Evolutionary conservation across 768 basidiomycete species (phyloP), one percentile per base, ranked within the genome.

Genomic region (Aureoboletus auriporus): DNA sequence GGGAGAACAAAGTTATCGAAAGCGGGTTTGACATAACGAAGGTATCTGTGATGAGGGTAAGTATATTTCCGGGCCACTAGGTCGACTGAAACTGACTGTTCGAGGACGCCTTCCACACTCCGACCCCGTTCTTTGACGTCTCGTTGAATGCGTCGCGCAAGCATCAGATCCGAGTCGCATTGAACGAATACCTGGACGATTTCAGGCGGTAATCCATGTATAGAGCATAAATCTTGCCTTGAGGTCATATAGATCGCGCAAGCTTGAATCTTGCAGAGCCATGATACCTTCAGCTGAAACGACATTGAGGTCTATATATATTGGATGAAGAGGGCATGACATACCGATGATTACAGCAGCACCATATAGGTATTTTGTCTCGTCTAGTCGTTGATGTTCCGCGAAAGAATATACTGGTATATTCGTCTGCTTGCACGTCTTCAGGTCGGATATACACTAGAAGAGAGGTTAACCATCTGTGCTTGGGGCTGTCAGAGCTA

Each of bases 111-210:
- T 4, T 84, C 82, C 0, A 97, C 85, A 47, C 76, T 83, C 46
- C 96, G 73, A 0, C 90, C 91, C 39, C 96, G 80, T 65, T 99
- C 93, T 58, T 82, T 79, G 14, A 90, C 80, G 60, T 98, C 96
- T 46, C 96, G 77, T 53, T 80, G 75, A 46, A 99, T 86, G 34
- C 96, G 82, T 49, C 96, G 82, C 1, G 95, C 92, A 41, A 99
- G 84, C 96, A 99, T 99, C 17, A 98, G 71, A 65, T 99, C 96
- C 8, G 93, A 86, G 63, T 98, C 93, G 50, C 87, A 89, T 72
- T 95, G 90, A 7, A 93, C 92, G 54, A 91, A 93, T 5, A 93
- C 75, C 86, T 90, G 46, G 8, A 40, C 7, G 13, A 28, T 4
- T 30, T 51, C 26, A 42, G 14, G 38, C 0, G 37, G 36, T 9